These are phyloP conservation scores for Fusarium sp. DNA, from an alignment of 2,329 filamentous ascomycete species.

Conservation along the genomic window DNA sequence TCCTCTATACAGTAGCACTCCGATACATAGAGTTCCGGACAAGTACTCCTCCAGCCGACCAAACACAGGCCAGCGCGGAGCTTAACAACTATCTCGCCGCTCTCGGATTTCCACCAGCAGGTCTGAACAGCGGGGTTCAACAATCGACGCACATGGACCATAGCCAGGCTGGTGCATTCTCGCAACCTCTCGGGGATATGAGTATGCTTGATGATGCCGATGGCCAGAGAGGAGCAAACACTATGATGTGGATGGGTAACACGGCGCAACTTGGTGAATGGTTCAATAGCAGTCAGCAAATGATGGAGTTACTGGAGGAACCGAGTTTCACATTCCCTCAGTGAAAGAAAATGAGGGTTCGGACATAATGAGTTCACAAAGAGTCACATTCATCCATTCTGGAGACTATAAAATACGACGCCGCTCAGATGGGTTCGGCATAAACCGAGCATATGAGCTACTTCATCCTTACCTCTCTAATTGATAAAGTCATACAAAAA, in stretches of 20 bases:
- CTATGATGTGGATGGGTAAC: conserved; percentile 50
- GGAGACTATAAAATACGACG: neutral
- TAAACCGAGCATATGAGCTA: neutral
- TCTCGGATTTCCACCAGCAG: conserved; percentile 53
- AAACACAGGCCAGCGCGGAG: conserved; percentile 47
- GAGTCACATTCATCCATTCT: no score
- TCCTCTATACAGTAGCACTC: conserved; percentile 66
- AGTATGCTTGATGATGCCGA: conserved; percentile 14
- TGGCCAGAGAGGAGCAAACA: conserved; percentile 34
- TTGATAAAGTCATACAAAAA: no score
- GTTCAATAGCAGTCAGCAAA: conserved; percentile 52
- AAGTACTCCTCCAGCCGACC: conserved; percentile 39
- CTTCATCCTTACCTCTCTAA: neutral
- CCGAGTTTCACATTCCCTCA: conserved; percentile 40
- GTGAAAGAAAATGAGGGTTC: neutral
- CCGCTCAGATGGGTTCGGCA: neutral
- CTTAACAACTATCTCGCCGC: conserved; percentile 53
- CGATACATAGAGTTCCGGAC: conserved; percentile 66
- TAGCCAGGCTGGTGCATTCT: conserved; percentile 11
- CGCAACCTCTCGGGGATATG: conserved; percentile 21
- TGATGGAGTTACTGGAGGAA: conserved; percentile 49
- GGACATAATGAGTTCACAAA: neutral
- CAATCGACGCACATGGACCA: conserved; percentile 28
- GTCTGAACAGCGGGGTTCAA: conserved; percentile 4
- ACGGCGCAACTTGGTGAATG: conserved; percentile 50